Base-by-base conservation (phyloP, 2,329 filamentous ascomycete species). In the Colletotrichum cereale region DNA sequence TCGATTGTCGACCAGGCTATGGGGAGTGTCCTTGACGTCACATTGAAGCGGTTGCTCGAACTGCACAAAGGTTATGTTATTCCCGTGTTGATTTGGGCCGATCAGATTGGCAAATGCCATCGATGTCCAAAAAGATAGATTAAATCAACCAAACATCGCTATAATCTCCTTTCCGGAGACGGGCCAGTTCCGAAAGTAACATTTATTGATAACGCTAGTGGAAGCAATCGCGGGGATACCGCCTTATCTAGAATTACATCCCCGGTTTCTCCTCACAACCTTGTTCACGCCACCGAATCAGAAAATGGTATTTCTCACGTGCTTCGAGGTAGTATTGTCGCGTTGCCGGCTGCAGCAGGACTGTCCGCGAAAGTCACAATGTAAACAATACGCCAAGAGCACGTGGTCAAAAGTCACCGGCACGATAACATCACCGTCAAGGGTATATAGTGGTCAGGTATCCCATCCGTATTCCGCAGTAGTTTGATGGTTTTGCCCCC, bases 341-440 rank as follows among this genome's bases (percentile, higher is more conserved):
- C 58, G 5, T 36, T 62, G 24, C 64, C 34, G 5, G 44, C 36
- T 53, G 42, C 36, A 44, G 65, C 44, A 63, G 34, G 44, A 36
- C 31, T 31, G n/a, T 40, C 65, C 31, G 47, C 36, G 36, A 8
- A 34, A 31, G 38, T 48, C n/a, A 11, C 26, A 47, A 48, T 0
- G 58, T 52, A 52, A 62, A 57, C 50, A 53, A 52, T 2, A 57
- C 10, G 64, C 62, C 57, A 62, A 47, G 40, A 31, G 63, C 67
- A 67, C 67, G 57, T 71, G 67, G 50, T 57, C 42, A 50, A 50
- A 7, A 56, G 57, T 50, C 42, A 44, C 64, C 57, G 56, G 67
- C 10, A 57, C 48, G 64, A 47, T 7, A n/a, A 2, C 10, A 34
- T 1, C 7, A 21, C 3, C 42, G 24, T 3, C 5, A 50, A 38